Base-by-base conservation (phyloP, 2,329 filamentous ascomycete species). In the Neofusicoccum kwambonambiense region DNA sequence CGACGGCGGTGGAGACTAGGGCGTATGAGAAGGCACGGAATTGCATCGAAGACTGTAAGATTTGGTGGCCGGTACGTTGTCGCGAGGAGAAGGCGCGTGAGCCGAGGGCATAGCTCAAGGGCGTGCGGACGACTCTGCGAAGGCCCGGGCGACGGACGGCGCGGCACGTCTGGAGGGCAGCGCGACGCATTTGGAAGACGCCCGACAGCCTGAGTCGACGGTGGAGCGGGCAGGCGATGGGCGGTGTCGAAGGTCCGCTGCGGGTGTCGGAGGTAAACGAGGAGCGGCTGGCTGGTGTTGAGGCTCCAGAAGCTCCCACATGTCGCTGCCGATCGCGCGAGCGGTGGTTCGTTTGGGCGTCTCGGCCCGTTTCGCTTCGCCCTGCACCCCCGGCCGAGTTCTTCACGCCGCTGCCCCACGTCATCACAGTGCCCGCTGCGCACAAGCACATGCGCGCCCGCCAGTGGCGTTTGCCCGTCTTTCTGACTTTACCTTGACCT, bases 1-100 rank as follows among this genome's bases (percentile, higher is more conserved):
- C 90, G 61, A 83, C 83, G 65, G 91, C 82, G 73, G 87, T 87
- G 67, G 90, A 89, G 65, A 90, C 83, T 66, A 92, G 77, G 66
- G 88, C 89, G 70, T 87, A 82, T 4, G 86, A 86, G 69, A 90
- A 82, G 70, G 88, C 85, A 68, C 90, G 88, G 73, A 89, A 79
- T 78, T 90, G 89, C 90, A 94, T 93, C 70, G 90, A 90, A 70
- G 89, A 88, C 69, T 81, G 84, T 64, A 90, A 80, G 64, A 86
- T 78, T 70, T 74, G 76, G 64, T 76, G 75, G 70, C 69, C 71
- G 75, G 70, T 72, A 62, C 66, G 70, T 69, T 47, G 35, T 34
- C 56, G 56, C 15, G 76, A 72, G 70, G 78, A 72, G 68, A 81
- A 75, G 72, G 80, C 78, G 73, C 84, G 82, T 69, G 79, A 73